A percentile compares a stretch with the other conserved stretches of the same genome.
Evolutionary conservation across 2,329 filamentous ascomycete species (phyloP).

Genomic region (Chrysoporthe austroafricana): DNA sequence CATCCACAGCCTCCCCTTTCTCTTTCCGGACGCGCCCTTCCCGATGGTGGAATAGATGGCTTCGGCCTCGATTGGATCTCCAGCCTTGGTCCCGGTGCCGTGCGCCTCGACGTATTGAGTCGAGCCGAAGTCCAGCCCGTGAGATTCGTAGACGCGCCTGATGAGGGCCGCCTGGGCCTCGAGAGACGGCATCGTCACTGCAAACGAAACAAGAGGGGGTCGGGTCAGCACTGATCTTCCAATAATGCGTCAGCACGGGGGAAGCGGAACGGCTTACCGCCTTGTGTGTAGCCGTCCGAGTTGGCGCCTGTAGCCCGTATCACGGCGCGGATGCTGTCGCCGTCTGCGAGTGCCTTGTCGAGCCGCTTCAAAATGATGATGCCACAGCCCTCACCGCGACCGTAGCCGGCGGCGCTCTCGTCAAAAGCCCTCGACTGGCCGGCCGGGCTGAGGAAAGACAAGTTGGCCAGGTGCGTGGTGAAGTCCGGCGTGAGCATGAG

Average conservation of each 20-base stretch:
- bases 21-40: constrained; percentile 32
- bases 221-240: not conserved
- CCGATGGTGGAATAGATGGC: constrained; percentile 45
- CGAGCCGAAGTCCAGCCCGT: constrained; percentile 44
- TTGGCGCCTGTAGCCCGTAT: constrained; percentile 56
- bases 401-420: constrained; percentile 13
- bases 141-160: constrained; percentile 45
- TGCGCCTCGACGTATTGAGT: constrained; percentile 50
- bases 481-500: constrained; percentile 33
- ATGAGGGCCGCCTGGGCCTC: constrained; percentile 43
- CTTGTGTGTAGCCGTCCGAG: constrained; percentile 61
- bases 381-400: constrained; percentile 6
- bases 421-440: constrained; percentile 15
- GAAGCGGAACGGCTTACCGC: constrained; percentile 40
- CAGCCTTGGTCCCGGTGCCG: constrained; percentile 52
- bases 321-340: constrained; percentile 57
- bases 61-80: constrained; percentile 50
- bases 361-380: constrained; percentile 5
- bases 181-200: no score
- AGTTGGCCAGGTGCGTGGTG: not conserved
- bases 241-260: constrained; percentile 39
- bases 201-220: no score
- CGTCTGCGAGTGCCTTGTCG: constrained; percentile 34
- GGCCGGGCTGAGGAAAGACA: not conserved
- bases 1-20: constrained; percentile 36